Conservation (phyloP, 306 rosid genomes). For the Pterocarpus santalinus region DNA sequence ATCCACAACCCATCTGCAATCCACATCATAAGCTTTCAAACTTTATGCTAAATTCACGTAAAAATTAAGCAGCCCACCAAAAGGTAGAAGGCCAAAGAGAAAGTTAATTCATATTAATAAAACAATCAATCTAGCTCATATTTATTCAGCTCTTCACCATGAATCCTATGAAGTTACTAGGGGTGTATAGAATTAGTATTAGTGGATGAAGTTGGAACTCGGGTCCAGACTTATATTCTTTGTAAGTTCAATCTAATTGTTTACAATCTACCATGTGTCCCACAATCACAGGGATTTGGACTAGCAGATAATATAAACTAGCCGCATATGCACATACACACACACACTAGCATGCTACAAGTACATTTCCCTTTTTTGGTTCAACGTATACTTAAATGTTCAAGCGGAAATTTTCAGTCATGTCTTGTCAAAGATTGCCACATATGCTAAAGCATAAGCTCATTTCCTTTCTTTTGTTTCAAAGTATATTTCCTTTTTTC, state of each 20-base stretch:
- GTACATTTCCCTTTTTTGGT: too few species aligned
- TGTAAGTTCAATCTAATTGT: background rate
- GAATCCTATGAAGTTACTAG: conserved; percentile 13
- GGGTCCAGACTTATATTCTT: conserved; percentile 2
- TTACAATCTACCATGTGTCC: conserved; percentile 1
- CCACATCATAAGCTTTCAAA: conserved; percentile 13
- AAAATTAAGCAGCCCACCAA: too few species aligned
- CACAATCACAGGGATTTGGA: conserved; percentile 24
- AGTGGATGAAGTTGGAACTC: background rate
- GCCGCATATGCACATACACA: background rate
- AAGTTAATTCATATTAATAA: too few species aligned
- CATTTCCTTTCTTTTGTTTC: too few species aligned
- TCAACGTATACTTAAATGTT: too few species aligned
- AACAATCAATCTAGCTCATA: background rate
- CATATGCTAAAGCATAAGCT: too few species aligned
- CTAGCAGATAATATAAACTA: background rate
- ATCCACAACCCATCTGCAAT: conserved; percentile 30
- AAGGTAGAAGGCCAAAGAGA: too few species aligned
- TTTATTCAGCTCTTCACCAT: background rate
- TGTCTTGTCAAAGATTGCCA: background rate
- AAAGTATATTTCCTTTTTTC: too few species aligned
- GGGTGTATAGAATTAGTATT: background rate
- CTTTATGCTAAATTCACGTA: background rate
- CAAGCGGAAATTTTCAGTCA: background rate
- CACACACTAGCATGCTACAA: background rate